Percentiles rank a stretch among this genome's conserved stretches.
Evolutionary conservation across 2,329 filamentous ascomycete genomes (phyloP).

Genomic region (Aspergillus tamarii): DNA sequence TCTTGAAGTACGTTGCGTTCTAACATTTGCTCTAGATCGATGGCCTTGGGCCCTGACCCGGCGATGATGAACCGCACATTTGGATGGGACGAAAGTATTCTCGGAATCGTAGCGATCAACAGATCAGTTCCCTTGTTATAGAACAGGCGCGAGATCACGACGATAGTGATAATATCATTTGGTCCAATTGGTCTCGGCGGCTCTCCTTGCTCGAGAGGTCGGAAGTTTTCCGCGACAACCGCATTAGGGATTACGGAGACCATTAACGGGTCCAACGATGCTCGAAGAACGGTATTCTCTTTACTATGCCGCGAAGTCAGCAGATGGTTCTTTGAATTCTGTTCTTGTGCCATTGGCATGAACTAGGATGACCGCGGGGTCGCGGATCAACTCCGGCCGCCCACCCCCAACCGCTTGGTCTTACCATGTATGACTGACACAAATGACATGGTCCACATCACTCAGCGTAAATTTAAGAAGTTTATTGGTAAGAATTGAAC

Average conservation of each 20-base stretch:
- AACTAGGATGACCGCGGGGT: neutral
- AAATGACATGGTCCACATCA: conserved; percentile 97
- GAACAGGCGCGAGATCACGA: conserved; percentile 95
- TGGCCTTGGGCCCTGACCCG: conserved; percentile 92
- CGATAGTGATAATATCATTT: conserved; percentile 88
- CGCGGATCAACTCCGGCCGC: neutral
- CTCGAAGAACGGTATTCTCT: conserved; percentile 94
- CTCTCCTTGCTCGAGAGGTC: conserved; percentile 62
- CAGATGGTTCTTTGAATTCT: neutral
- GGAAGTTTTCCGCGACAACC: conserved; percentile 94
- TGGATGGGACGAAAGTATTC: conserved; percentile 84
- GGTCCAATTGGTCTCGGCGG: conserved; percentile 73
- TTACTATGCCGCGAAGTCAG: conserved; percentile 62
- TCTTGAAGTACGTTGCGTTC: conserved; percentile 94
- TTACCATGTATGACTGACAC: conserved; percentile 96
- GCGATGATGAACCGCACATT: conserved; percentile 97
- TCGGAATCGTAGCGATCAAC: conserved; percentile 91
- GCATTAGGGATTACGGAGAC: conserved; percentile 98
- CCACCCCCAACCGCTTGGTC: conserved; percentile 24
- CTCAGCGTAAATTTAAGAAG: conserved; percentile 93
- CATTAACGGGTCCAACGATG: conserved; percentile 92
- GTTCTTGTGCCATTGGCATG: neutral
- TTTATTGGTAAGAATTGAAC: conserved; percentile 95
- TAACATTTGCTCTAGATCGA: conserved; percentile 97
- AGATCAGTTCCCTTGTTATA: conserved; percentile 99